Evolutionary conservation across 179 eudicot species (phyloP), one percentile per base, ranked within the genome.

Genomic region (Carnegiea gigantea): DNA sequence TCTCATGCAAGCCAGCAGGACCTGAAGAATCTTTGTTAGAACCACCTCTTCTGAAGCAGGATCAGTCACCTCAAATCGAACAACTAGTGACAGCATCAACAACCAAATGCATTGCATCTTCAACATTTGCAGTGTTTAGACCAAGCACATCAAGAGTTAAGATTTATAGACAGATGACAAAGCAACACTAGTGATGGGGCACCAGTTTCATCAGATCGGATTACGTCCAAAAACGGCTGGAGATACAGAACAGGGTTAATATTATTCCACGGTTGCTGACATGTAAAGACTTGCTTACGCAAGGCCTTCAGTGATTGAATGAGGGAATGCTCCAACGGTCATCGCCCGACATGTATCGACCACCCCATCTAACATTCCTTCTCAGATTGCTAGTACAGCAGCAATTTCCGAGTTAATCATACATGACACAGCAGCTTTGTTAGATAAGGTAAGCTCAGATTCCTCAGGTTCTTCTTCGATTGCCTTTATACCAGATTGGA

Each of bases 31-130:
- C 84, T 92, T 92, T 62, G 90, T 88, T 83, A 92, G 77, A 60
- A 91, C 97, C 11, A 91, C 94, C 85, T 92, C 97, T 81, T 92
- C 97, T 24, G 97, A 91, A 59, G 90, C 87, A 82, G 97, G 94
- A 90, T 92, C 97, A 51, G 97, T 91, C 81, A 92, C 93, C 86
- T 91, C 97, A 89, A 92, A 92, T 21, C 94, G 90, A 83, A 83
- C 94, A 91, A 82, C 93, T 90, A 57, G 97, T 92, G 74, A 89
- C 92, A 77, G 92, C 89, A 85, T 92, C 93, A 73, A 92, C 93
- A 75, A 92, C 89, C 85, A 85, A 86, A 82, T 92, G 90, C 89
- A 92, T 86, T 60, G 97, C 92, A 78, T 91, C 90, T 75, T 85
- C 89, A 73, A 92, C 87, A 85, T 90, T 90, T 23, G 83, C 80